These are phyloP conservation scores for Auricularia cornea DNA, from an alignment of 768 basidiomycete genomes.

Conservation along the genomic window DNA sequence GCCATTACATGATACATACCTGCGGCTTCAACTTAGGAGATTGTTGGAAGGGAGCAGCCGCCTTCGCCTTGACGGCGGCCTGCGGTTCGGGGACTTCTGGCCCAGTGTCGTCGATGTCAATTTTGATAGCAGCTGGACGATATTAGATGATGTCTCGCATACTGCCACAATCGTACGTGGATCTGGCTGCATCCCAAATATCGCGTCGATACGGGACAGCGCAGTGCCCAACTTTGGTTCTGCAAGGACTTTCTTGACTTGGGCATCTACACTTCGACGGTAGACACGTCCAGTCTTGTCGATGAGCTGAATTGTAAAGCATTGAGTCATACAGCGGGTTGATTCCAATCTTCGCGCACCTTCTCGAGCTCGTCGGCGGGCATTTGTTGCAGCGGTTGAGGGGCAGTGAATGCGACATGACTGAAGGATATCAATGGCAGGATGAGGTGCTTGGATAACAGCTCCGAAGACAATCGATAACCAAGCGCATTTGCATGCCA, in stretches of 20 bases:
- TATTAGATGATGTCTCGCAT: not conserved
- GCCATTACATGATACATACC: too few relatives aligned
- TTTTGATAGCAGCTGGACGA: not conserved
- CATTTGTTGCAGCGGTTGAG: conserved; percentile 48
- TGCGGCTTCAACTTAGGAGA: too few relatives aligned
- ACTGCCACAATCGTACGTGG: not conserved
- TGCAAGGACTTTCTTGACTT: not conserved
- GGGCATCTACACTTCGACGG: not conserved
- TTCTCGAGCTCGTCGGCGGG: conserved; percentile 56
- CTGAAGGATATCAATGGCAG: conserved; percentile 65
- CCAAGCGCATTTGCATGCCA: conserved; percentile 69
- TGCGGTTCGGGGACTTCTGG: not conserved
- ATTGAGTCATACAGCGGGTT: not conserved
- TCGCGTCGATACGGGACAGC: not conserved
- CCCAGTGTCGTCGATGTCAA: not conserved
- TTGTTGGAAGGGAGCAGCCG: not conserved
- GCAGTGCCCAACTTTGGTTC: not conserved
- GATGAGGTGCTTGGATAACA: conserved; percentile 72
- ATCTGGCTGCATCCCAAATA: not conserved
- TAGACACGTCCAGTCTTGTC: not conserved
- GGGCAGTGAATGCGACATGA: conserved; percentile 57
- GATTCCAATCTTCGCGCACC: conserved; percentile 26
- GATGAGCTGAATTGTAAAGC: not conserved
- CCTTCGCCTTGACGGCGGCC: not conserved
- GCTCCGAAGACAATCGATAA: conserved; percentile 54